A percentile compares a stretch with the other conserved stretches of the same genome.
phyloP scores from a whole-genome alignment of 2,329 filamentous ascomycete genomes.

The Claviceps sorghi region DNA sequence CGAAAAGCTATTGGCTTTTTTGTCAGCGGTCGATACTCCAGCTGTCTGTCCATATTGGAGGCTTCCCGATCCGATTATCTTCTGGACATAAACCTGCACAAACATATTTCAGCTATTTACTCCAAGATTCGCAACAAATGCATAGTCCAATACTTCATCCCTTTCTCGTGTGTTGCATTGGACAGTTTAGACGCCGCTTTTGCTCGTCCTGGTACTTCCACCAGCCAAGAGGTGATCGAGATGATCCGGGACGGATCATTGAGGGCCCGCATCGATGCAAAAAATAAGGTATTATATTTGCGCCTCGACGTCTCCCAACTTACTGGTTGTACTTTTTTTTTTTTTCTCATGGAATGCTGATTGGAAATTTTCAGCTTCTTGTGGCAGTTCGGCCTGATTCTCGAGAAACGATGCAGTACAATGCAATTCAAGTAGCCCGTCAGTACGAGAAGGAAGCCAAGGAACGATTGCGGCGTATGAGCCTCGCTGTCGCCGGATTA shows the following conservation, averaged over 20 bases:
- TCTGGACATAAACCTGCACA: constrained; percentile 75
- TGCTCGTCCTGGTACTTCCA: constrained; percentile 42
- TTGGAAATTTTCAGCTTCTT: constrained; percentile 39
- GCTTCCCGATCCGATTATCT: constrained; percentile 72
- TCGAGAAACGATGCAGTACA: constrained; percentile 54
- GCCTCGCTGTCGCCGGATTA: constrained; percentile 58
- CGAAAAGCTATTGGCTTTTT: constrained; percentile 82
- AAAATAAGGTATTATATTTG: constrained; percentile 46
- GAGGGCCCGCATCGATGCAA: constrained; percentile 69
- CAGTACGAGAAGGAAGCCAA: constrained; percentile 62
- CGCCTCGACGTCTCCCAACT: neutral
- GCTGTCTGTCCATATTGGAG: constrained; percentile 70
- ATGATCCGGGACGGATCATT: constrained; percentile 65
- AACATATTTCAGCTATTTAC: constrained; percentile 58
- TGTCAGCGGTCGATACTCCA: constrained; percentile 76
- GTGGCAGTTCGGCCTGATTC: constrained; percentile 54
- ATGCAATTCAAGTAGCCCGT: constrained; percentile 52
- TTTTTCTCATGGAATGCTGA: neutral
- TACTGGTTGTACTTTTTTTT: too few relatives aligned
- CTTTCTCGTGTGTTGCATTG: constrained; percentile 77
- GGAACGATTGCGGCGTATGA: constrained; percentile 63
- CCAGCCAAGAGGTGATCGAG: constrained; percentile 58
- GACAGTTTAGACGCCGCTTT: constrained; percentile 68
- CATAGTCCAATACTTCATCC: constrained; percentile 82
- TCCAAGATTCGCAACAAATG: constrained; percentile 70